Conservation (phyloP, 768 basidiomycete genomes). For the Fibroporia radiculosa region DNA sequence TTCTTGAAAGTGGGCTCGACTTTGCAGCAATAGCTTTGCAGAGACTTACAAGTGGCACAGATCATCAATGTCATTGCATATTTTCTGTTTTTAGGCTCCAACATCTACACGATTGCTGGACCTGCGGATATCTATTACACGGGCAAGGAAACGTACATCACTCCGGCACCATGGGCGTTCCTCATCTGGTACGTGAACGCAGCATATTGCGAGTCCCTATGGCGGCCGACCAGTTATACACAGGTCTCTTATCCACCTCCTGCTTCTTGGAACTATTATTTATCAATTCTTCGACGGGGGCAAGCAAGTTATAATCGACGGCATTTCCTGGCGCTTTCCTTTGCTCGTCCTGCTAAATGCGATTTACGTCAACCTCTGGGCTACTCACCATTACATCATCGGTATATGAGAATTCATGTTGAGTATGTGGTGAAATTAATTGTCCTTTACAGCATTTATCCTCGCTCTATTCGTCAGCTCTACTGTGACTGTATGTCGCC, state of each 20-base stretch:
- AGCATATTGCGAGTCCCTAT: background rate
- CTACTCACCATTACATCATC: slow-evolving; percentile 60
- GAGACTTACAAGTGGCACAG: slow-evolving; percentile 24
- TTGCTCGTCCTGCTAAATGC: slow-evolving; percentile 82
- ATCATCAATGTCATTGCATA: slow-evolving; percentile 79
- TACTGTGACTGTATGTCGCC: slow-evolving; percentile 37
- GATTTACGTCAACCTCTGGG: slow-evolving; percentile 86
- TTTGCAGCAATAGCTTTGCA: background rate
- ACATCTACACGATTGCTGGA: slow-evolving; percentile 78
- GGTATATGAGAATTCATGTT: slow-evolving; percentile 30
- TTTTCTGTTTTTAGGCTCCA: slow-evolving; percentile 82
- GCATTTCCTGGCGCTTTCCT: slow-evolving; percentile 87
- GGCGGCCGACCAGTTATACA: background rate
- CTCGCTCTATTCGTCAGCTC: slow-evolving; percentile 85
- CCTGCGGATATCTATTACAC: slow-evolving; percentile 64
- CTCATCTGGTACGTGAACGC: slow-evolving; percentile 62
- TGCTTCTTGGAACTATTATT: slow-evolving; percentile 85
- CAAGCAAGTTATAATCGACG: slow-evolving; percentile 76
- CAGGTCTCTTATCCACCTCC: slow-evolving; percentile 83
- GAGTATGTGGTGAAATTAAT: background rate
- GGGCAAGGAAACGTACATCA: slow-evolving; percentile 85
- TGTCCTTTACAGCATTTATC: slow-evolving; percentile 56
- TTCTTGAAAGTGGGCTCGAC: slow-evolving; percentile 59
- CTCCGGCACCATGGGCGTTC: slow-evolving; percentile 91
- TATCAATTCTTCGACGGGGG: slow-evolving; percentile 81